Conservation (phyloP, 1,139 yeast species). For the Lodderomyces jiufengensis region DNA sequence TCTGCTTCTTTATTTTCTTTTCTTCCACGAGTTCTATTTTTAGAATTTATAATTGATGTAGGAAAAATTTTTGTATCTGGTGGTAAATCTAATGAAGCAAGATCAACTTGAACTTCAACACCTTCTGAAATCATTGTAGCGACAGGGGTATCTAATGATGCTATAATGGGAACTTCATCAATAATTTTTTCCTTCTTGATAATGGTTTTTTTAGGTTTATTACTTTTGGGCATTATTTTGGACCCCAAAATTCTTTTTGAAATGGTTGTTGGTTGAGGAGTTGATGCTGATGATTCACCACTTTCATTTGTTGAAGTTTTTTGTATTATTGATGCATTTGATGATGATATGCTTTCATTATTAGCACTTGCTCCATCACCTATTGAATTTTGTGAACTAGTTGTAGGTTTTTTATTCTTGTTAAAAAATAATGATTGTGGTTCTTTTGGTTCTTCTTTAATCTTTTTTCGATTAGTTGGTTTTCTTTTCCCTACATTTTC, state of each 20-base stretch:
- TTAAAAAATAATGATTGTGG: constrained; percentile 13
- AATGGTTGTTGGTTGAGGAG: constrained; percentile 6
- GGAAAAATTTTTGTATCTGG: constrained; percentile 39
- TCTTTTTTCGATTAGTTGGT: constrained; percentile 20
- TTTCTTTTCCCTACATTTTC: constrained; percentile 45
- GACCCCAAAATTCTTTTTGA: constrained; percentile 41
- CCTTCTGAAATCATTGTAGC: constrained; percentile 30
- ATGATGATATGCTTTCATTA: constrained; percentile 18
- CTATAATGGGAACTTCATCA: constrained; percentile 10
- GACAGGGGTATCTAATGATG: constrained; percentile 16
- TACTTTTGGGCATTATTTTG: constrained; percentile 28
- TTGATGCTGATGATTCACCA: constrained; percentile 6
- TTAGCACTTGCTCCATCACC: constrained; percentile 10
- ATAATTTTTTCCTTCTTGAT: constrained; percentile 3
- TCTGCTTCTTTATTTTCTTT: constrained; percentile 48
- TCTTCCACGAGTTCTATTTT: constrained; percentile 41
- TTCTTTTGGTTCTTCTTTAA: constrained; percentile 12
- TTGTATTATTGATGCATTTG: constrained; percentile 15
- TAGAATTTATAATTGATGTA: constrained; percentile 30
- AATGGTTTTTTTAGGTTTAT: constrained; percentile 11
- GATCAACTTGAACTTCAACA: constrained; percentile 41
- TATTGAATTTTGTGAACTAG: constrained; percentile 2
- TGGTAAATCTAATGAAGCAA: constrained; percentile 40
- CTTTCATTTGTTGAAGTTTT: constrained; percentile 5
- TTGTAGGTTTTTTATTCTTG: background rate